Conservation (phyloP, 2,329 filamentous ascomycete species). For the Cytospora chrysosperma region DNA sequence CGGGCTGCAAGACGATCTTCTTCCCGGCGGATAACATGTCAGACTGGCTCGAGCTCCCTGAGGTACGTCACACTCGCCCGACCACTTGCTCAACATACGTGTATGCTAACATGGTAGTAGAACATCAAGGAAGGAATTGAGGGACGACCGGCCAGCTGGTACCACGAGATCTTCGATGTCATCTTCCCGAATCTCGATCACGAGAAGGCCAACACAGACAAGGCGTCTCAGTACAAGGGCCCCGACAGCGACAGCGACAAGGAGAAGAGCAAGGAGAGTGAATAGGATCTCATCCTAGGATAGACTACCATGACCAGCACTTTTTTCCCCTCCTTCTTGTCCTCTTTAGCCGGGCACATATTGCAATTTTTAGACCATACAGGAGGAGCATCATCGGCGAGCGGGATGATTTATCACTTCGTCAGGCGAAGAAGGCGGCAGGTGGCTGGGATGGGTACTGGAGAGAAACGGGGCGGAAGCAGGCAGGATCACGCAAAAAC, state of each 20-base stretch:
- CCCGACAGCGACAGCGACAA: constrained; percentile 57
- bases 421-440: constrained; percentile 9
- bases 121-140: constrained; percentile 98
- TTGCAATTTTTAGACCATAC: constrained; percentile 16
- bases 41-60: constrained; percentile 94
- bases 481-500: neutral
- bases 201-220: constrained; percentile 73
- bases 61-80: constrained; percentile 61
- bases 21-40: constrained; percentile 95
- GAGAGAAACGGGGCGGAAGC: neutral
- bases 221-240: constrained; percentile 55
- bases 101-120: constrained; percentile 47
- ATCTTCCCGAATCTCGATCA: constrained; percentile 82
- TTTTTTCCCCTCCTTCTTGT: neutral
- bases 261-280: constrained; percentile 52
- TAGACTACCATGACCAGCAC: constrained; percentile 3
- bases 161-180: constrained; percentile 86
- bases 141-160: constrained; percentile 90
- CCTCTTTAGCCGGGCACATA: constrained; percentile 12
- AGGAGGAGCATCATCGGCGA: constrained; percentile 14
- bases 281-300: constrained; percentile 28
- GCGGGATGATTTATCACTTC: constrained; percentile 10
- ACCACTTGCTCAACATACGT: neutral
- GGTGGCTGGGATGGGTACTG: neutral
- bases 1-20: constrained; percentile 88